Evolutionary conservation across 1,284 basidiomycete genomes (phyloP), one percentile per base, ranked within the genome.

Genomic region (Cryptococcus sp.): DNA sequence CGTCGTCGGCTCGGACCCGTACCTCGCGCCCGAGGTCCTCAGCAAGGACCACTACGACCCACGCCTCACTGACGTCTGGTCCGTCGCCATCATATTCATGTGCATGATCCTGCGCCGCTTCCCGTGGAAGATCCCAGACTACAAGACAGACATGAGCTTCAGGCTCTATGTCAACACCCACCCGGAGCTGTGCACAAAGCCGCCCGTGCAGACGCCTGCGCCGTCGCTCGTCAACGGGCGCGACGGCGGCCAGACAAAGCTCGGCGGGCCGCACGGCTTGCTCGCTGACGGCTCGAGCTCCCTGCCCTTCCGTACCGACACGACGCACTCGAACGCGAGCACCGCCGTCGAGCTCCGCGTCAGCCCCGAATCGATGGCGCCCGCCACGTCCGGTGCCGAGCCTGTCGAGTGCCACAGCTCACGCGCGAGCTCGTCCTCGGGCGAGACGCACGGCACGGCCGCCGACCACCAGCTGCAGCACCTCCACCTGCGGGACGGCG

Each of bases 41-140:
- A 75, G 77, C 50, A 78, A 80, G 57, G 85, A 87, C 59, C 82
- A 83, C 35, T 98, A 98, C 78, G 96, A 99, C 77, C 95, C 96
- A 16, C 84, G 95, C 67, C 88, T 98, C 79, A 94, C 94, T 12
- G 96, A 99, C 71, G 94, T 99, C 15, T 99, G 96, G 96, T 91
- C 89, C 65, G 86, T 95, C 46, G 96, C 91, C 53, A 94, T 99
- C 78, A 98, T 99, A 69, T 98, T 98, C 82, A 85, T 98, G 80
- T 99, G 96, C 81, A 99, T 99, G 96, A 82, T 96, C 60, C 83
- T 99, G n/a, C 84, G 95, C 50, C 84, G 96, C 50, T 99, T 99
- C 82, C 96, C 96, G 2, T 99, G 96, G 96, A 98, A 94, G 79
- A 88, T 98, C 57, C 94, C 95, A 21, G 95, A 99, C 76, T 82